These are phyloP conservation scores for Eucalyptus pauciflora DNA, from an alignment of 345 rosid genomes.

Conservation along the genomic window DNA sequence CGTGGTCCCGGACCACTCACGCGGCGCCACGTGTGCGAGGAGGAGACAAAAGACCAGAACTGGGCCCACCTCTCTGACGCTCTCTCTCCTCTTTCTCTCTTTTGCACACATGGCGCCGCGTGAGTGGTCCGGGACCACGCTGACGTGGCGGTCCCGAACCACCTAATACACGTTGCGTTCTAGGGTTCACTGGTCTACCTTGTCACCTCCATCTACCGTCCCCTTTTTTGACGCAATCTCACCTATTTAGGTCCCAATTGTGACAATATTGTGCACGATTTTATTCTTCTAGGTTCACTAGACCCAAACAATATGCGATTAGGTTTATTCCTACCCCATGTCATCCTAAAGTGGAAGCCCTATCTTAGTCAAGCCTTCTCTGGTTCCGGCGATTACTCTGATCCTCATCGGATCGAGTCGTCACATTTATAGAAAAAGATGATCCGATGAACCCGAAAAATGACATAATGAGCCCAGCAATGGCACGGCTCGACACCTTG, in stretches of 20 bases:
- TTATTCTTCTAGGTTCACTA: accelerated
- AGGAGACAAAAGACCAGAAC: too few relatives aligned
- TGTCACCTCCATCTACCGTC: neutral
- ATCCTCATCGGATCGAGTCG: accelerated
- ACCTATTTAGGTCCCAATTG: too few relatives aligned
- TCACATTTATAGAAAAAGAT: neutral
- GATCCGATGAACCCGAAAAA: accelerated
- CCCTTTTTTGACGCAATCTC: too few relatives aligned
- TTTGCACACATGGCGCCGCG: too few relatives aligned
- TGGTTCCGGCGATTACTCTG: accelerated
- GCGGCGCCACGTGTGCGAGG: too few relatives aligned
- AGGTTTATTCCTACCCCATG: accelerated
- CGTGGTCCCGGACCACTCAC: too few relatives aligned
- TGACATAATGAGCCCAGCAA: neutral
- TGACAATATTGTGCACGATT: too few relatives aligned
- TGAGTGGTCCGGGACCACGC: too few relatives aligned
- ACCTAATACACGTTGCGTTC: neutral
- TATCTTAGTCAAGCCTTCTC: accelerated
- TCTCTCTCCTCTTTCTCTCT: too few relatives aligned
- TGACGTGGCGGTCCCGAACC: too few relatives aligned
- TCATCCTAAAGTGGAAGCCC: accelerated
- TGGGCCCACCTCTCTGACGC: too few relatives aligned
- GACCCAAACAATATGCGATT: accelerated
- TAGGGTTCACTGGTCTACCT: neutral
- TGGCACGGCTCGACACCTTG: neutral